phyloP scores from a whole-genome alignment of 2,329 filamentous ascomycete species.

The Aspergillus sp. region DNA sequence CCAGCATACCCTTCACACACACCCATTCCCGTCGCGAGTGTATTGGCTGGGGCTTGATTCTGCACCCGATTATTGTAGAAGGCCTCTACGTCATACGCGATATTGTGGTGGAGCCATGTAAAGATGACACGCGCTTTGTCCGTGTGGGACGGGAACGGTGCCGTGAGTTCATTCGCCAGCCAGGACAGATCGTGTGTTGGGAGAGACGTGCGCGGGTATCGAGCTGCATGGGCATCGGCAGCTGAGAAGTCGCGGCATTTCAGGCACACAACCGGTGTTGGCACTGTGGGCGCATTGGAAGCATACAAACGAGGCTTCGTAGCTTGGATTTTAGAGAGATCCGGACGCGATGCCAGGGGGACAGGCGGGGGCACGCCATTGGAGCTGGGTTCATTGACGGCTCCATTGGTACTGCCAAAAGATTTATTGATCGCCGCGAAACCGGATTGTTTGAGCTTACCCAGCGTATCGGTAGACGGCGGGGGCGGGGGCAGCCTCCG shows the following conservation, averaged over 20 bases:
- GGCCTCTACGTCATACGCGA: constrained; percentile 76
- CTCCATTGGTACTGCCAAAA: constrained; percentile 20
- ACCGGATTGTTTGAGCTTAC: constrained; percentile 47
- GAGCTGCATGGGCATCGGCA: constrained; percentile 75
- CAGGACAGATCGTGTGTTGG: constrained; percentile 69
- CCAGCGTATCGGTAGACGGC: constrained; percentile 36
- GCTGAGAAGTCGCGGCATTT: constrained; percentile 84
- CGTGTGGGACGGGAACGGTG: constrained; percentile 75
- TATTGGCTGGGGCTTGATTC: constrained; percentile 68
- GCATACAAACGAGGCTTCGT: constrained; percentile 49
- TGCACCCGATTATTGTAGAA: constrained; percentile 75
- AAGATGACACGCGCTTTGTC: constrained; percentile 94
- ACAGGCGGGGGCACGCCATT: constrained; percentile 50
- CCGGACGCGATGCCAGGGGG: constrained; percentile 58
- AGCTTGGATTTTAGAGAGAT: constrained; percentile 58
- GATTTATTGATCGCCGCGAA: constrained; percentile 51
- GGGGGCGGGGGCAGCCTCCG: constrained; percentile 39
- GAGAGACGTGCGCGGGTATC: constrained; percentile 71
- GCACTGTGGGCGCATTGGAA: constrained; percentile 21
- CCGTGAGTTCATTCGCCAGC: constrained; percentile 76
- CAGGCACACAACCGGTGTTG: constrained; percentile 59
- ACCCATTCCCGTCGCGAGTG: constrained; percentile 74
- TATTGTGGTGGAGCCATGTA: constrained; percentile 93
- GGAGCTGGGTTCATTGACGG: constrained; percentile 17
- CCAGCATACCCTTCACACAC: constrained; percentile 92